phyloP scores from a whole-genome alignment of 2,329 filamentous ascomycete species.

The Claviceps maximensis region DNA sequence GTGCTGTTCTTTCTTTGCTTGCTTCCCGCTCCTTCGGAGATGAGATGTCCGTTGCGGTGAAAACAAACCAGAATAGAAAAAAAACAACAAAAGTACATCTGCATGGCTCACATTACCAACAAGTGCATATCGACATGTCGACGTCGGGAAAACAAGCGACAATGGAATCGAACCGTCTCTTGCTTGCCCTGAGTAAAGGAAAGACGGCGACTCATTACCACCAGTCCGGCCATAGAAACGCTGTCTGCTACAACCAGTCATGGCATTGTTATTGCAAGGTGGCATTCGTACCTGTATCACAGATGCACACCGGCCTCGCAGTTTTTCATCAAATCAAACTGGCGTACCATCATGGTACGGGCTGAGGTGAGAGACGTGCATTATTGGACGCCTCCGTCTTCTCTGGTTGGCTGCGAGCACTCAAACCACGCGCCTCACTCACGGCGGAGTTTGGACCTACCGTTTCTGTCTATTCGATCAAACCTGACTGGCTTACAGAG shows the following conservation, averaged over 20 bases:
- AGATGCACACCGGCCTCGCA: background rate
- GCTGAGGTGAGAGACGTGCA: no score
- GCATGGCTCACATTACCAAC: no score
- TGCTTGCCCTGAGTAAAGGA: no score
- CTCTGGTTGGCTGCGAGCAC: background rate
- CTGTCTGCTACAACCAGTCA: background rate
- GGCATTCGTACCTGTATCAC: slow-evolving; percentile 4
- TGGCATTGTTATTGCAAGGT: background rate
- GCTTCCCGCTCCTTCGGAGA: no score
- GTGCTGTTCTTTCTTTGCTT: no score
- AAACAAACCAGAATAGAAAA: no score
- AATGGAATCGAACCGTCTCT: no score
- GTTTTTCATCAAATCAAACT: background rate
- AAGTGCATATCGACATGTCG: no score
- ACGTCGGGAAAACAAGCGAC: no score
- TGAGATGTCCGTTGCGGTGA: no score
- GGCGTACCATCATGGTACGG: background rate
- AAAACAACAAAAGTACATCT: no score
- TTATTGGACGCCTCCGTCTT: background rate
- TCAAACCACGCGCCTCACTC: background rate
- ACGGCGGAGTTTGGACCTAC: background rate
- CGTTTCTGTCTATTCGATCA: background rate
- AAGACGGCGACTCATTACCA: background rate
- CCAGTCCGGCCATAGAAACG: no score
- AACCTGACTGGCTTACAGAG: background rate